Evolutionary conservation across 805 yeast species (phyloP).

Genomic region (Saccharomycopsis sp.): DNA sequence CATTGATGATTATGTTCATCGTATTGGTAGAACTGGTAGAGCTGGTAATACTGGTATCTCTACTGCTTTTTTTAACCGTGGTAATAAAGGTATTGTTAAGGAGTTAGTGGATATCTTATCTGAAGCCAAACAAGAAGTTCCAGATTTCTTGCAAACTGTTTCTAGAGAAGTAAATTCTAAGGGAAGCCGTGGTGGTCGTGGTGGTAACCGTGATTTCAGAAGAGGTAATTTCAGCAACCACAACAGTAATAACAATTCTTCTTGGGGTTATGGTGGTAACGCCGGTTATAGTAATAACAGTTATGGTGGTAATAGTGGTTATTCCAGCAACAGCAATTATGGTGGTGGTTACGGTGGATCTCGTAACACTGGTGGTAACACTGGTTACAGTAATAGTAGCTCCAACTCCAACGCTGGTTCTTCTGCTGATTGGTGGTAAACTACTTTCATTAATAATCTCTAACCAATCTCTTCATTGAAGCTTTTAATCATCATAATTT

Average conservation of each 20-base stretch:
- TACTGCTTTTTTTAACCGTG: slow-evolving; percentile 96
- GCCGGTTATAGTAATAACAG: slow-evolving; percentile 19
- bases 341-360: slow-evolving; percentile 19
- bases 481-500: too few relatives aligned
- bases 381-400: slow-evolving; percentile 4
- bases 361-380: not conserved
- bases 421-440: slow-evolving; percentile 14
- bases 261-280: slow-evolving; percentile 23
- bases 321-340: slow-evolving; percentile 22
- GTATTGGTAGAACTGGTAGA: slow-evolving; percentile 99
- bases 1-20: slow-evolving; percentile 97
- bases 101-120: slow-evolving; percentile 77
- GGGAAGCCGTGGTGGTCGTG: slow-evolving; percentile 28
- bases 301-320: slow-evolving; percentile 17
- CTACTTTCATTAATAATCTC: too few relatives aligned
- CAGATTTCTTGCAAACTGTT: slow-evolving; percentile 72
- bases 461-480: too few relatives aligned
- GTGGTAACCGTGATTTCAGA: slow-evolving; percentile 39
- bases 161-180: slow-evolving; percentile 60
- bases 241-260: slow-evolving; percentile 40
- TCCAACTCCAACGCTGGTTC: not conserved
- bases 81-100: slow-evolving; percentile 79
- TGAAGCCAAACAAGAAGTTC: slow-evolving; percentile 98
- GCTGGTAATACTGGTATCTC: slow-evolving; percentile 99
- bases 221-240: slow-evolving; percentile 33